Conservation (phyloP, 2,329 filamentous ascomycete species). For the Pleurostoma richardsiae region DNA sequence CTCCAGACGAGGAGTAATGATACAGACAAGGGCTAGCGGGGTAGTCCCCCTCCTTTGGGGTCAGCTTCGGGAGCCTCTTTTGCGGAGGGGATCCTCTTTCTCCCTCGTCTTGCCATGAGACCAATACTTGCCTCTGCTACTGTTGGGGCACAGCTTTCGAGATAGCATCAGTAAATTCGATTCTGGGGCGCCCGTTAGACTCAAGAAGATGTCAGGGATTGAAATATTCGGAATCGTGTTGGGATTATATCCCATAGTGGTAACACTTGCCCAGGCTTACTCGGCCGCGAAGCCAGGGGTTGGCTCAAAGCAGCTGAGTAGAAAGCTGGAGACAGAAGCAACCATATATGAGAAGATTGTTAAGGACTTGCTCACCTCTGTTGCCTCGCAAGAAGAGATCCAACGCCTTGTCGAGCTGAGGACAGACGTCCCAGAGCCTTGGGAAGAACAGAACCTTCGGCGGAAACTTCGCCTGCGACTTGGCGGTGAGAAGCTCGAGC, state of each 20-base stretch:
- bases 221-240: background rate
- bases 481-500: background rate
- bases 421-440: background rate
- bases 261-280: constrained; percentile 2
- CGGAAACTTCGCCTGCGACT: background rate
- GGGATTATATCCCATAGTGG: constrained; percentile 3
- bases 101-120: background rate
- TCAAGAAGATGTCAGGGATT: background rate
- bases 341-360: constrained; percentile 7
- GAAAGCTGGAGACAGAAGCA: constrained; percentile 4
- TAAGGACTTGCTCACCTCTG: background rate
- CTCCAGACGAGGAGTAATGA: background rate
- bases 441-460: background rate
- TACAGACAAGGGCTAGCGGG: background rate
- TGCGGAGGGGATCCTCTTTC: background rate
- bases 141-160: background rate
- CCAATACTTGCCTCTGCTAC: background rate
- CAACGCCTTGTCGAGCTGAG: background rate
- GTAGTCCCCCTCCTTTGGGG: background rate
- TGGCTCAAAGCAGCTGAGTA: constrained; percentile 2
- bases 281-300: constrained; percentile 1
- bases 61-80: background rate
- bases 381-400: background rate
- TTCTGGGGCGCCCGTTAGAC: too few relatives aligned
- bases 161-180: background rate